Evolutionary conservation across 208 protist species (phyloP).

Genomic region (Angomonas deanei): DNA sequence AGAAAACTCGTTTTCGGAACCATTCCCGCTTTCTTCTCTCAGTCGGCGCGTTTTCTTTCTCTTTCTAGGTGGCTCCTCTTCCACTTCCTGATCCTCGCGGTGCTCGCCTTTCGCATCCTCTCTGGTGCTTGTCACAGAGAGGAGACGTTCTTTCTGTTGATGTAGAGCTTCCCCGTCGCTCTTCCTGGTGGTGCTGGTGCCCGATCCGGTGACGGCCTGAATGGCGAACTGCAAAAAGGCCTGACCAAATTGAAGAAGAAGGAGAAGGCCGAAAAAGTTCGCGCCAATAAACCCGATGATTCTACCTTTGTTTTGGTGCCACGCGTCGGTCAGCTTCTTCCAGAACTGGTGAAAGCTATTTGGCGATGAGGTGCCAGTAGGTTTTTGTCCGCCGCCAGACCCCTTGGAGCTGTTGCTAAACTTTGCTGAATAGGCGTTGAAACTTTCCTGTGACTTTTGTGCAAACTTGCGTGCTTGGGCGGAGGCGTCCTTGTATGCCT

Average conservation of each 20-base stretch:
- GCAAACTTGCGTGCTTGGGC: constrained; percentile 8
- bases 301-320: constrained; percentile 18
- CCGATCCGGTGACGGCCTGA: neutral
- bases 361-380: neutral
- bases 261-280: constrained; percentile 61
- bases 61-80: no score
- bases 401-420: neutral
- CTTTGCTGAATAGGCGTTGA: constrained; percentile 11
- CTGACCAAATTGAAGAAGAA: constrained; percentile 46
- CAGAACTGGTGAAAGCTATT: constrained; percentile 16
- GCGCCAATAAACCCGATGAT: constrained; percentile 49
- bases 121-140: no score
- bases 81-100: no score
- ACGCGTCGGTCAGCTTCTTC: constrained; percentile 6
- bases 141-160: no score
- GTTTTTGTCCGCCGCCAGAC: neutral
- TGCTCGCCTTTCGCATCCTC: neutral
- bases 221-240: neutral
- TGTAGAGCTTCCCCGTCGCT: constrained; percentile 2
- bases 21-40: no score
- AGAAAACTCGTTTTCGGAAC: no score
- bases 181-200: neutral
- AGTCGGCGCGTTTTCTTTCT: no score
- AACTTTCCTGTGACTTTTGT: constrained; percentile 7
- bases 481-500: neutral